Evolutionary conservation across 768 basidiomycete genomes (phyloP), one percentile per base, ranked within the genome.

Genomic region (Suillus bovinus): DNA sequence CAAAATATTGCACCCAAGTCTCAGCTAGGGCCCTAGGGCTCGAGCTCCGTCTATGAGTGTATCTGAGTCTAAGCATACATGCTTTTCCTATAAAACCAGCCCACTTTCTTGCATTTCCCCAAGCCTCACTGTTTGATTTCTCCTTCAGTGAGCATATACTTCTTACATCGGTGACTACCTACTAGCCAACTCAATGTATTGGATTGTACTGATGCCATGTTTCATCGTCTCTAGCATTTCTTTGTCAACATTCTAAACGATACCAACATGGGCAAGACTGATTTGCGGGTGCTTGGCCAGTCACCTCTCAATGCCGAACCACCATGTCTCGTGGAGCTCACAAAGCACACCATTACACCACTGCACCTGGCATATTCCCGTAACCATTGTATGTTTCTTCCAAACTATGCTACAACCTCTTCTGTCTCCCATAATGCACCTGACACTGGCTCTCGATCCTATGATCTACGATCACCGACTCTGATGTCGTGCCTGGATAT

Each of bases 221-320:
- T 29, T 60, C 4, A 11, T 27, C 29, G n/a, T 58, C 42, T 42
- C 16, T 31, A 17, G 17, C 29, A 22, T 34, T 24, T 14, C 11
- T 7, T 60, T 33, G 39, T 27, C 11, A 22, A 55, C 13, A 55
- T 24, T 22, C 11, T 36, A 36, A 14, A 54, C 34, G 27, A 9
- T 38, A 27, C 7, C 13, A 61, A 55, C 13, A 73, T 74, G 73
- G 68, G 73, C 44, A 38, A 52, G 41, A 42, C 66, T 11, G 58
- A 68, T 27, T 58, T 73, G 3, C 61, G 42, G 8, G 62, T 72
- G n/a, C 50, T 70, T 33, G 66, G 69, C 36, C 56, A 77, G 7
- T 67, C 81, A 9, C 90, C 89, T 3, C 86, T 84, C 77, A 91
- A 91, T 69, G 89, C 89, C 20, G 90, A 93, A 65, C 86, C 90